A percentile compares a stretch with the other conserved stretches of the same genome.
Conservation (phyloP, 805 yeast species). For the Ogataea pini region DNA sequence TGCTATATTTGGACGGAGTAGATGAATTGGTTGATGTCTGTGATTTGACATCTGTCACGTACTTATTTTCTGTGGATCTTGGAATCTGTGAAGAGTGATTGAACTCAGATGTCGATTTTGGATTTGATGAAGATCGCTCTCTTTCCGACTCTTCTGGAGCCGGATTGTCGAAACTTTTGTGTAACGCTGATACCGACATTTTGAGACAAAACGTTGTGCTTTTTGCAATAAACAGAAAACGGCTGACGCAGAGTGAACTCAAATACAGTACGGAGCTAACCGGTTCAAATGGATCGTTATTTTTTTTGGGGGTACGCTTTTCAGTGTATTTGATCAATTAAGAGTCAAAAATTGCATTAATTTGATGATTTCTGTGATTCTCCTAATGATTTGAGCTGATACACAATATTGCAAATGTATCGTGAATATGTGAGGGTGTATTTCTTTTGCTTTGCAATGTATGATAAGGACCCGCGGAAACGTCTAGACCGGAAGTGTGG, state of each 20-base stretch:
- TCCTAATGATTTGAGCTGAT: neutral
- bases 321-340: neutral
- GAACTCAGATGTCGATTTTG: neutral
- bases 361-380: neutral
- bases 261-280: neutral
- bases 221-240: neutral
- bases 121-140: neutral
- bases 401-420: neutral
- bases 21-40: slow-evolving; percentile 6
- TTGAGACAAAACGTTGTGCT: neutral
- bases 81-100: neutral
- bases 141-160: neutral
- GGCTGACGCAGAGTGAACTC: neutral
- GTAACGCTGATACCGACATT: slow-evolving; percentile 9
- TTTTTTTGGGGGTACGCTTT: neutral
- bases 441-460: neutral
- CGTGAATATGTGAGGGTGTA: neutral
- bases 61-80: neutral
- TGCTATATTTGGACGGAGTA: slow-evolving; percentile 17
- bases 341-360: neutral
- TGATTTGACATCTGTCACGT: slow-evolving; percentile 5
- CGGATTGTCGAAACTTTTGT: slow-evolving; percentile 2
- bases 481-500: too few relatives aligned
- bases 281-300: neutral
- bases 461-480: neutral